Base-by-base conservation (phyloP, 148 eudicot species). In the Rhododendron simsii region DNA sequence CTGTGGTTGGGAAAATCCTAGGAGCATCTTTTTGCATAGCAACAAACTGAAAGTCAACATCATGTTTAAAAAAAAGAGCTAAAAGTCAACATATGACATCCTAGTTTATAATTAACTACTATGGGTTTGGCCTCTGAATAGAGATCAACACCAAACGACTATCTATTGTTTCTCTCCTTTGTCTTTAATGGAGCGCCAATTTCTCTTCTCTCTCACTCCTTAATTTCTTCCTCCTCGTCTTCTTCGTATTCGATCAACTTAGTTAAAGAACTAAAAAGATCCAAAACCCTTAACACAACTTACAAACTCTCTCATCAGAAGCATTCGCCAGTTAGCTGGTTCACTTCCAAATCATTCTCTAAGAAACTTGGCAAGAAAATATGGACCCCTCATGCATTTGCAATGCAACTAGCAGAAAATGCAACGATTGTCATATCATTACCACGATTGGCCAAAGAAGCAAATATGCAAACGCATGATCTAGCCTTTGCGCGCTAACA, bases 321-420 rank as follows among this genome's bases (percentile, higher is more conserved):
- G 37, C 41, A 44, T 84, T 35, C 85, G 28, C 67, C 63, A 84
- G 6, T 30, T 39, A 20, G 39, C 79, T 5, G 53, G 51, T 1
- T 51, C 71, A 37, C 51, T 74, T 7, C 86, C 55, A 0, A 81
- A 74, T 84, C 81, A 51, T 23, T 21, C 86, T 37, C 47, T 84
- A 0, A 9, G 10, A 53, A 45, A 21, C 73, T n/a, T 84, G 12
- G 61, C 73, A 2, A 76, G 18, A 7, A 84, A 83, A 83, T 44
- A 69, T 16, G 61, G 79, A 28, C 79, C 85, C 5, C 26, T 83
- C 20, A 45, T 83, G 86, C 86, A 84, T n/a, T 18, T 76, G 3
- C 81, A 75, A 84, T 75, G 7, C 81, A 75, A 84, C 67, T 84
- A 18, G 86, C 53, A 2, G 86, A 75, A 41, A 39, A 53, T 55